Base-by-base conservation (phyloP, 352 stramenopile genomes). In the Phytophthora litchii region DNA sequence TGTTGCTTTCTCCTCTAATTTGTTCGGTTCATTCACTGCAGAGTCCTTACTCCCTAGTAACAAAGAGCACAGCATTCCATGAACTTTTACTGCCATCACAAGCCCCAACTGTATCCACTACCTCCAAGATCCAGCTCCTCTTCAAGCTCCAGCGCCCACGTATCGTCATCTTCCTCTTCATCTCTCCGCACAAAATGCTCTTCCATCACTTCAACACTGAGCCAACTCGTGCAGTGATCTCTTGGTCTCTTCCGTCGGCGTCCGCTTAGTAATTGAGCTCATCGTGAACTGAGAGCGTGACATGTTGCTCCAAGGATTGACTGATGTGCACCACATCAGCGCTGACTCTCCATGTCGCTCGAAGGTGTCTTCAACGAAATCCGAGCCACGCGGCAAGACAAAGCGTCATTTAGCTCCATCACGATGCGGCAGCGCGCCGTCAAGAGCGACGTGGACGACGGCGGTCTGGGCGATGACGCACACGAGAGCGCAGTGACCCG, bases 101-200 rank as follows among this genome's bases (percentile, higher is more conserved):
- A 27, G 23, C 7, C 27, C 1, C 13, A 31, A 14, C 16, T 23
- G 12, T 45, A 56, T 34, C 44, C 8, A n/a, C 49, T 67, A 80
- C 68, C 63, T 55, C 47, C 54, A 37, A 79, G 59, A 17, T 74
- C 58, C 19, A 92, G 55, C 53, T 92, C 83, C 61, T 86, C 70
- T 58, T 92, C 83, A 10, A 92, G 64, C 60, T 90, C 80, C 12
- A 88, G 60, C 10, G 67, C 77, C 83, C 83, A 92, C 21, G 73
- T 67, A 21, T 78, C 72, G 21, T 88, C 78, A 29, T 87, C 80
- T 12, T 88, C 77, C 3, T 62, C 62, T 14, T 63, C 42, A 7
- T 40, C 16, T 36, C 10, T 45, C 13, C 6, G 21, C 16, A 19
- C 7, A 27, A 13, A 16, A 19, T 4, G 20, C 31, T 29, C 16